Evolutionary conservation across 2,329 filamentous ascomycete species (phyloP).

Genomic region (Pezicula rhizophila): DNA sequence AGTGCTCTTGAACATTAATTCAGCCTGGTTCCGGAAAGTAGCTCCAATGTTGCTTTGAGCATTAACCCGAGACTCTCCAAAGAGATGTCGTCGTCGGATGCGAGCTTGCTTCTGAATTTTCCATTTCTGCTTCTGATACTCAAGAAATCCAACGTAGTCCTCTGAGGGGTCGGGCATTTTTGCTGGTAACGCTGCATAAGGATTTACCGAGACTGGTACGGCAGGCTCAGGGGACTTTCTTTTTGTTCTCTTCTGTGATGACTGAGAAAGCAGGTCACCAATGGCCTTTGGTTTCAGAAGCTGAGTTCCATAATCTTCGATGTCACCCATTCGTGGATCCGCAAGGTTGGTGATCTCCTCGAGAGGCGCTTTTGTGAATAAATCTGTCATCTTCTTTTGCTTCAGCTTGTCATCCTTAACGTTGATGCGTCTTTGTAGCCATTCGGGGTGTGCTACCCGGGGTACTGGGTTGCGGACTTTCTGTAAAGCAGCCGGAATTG

Average conservation of each 20-base stretch:
- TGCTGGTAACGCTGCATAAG: constrained; percentile 74
- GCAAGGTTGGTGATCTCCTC: constrained; percentile 66
- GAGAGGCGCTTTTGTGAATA: constrained; percentile 71
- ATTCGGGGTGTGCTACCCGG: constrained; percentile 88
- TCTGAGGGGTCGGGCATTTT: constrained; percentile 79
- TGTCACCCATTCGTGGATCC: constrained; percentile 52
- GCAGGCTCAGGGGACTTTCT: constrained; percentile 66
- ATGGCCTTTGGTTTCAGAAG: constrained; percentile 60
- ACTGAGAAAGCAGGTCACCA: constrained; percentile 40
- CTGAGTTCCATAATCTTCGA: constrained; percentile 75
- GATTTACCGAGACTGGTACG: constrained; percentile 59
- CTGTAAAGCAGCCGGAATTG: constrained; percentile 92
- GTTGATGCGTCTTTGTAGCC: constrained; percentile 89
- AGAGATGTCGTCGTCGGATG: constrained; percentile 78
- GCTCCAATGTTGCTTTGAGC: constrained; percentile 59
- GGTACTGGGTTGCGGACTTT: constrained; percentile 94
- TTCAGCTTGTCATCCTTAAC: constrained; percentile 96
- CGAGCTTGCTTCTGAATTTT: constrained; percentile 93
- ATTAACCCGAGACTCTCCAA: constrained; percentile 74
- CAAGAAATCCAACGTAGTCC: constrained; percentile 81
- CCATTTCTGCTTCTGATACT: constrained; percentile 98
- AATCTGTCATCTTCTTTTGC: constrained; percentile 96
- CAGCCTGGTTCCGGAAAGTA: constrained; percentile 85
- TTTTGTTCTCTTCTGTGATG: constrained; percentile 57
- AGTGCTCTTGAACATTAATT: constrained; percentile 81